A percentile compares a stretch with the other conserved stretches of the same genome.
Conservation (phyloP, 495 filamentous ascomycete genomes). For the Hypoxylon rickii region DNA sequence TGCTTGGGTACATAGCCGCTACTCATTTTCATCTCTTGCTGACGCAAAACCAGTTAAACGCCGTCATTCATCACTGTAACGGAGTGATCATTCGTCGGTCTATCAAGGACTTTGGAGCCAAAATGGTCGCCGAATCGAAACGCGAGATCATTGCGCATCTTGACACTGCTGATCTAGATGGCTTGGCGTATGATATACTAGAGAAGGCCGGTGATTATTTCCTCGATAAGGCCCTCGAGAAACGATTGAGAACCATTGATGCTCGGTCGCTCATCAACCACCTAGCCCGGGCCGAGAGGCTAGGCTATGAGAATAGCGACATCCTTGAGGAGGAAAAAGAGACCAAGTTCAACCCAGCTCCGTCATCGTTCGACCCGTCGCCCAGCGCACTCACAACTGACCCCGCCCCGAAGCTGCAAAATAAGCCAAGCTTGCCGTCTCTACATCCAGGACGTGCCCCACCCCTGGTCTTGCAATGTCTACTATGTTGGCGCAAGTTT, state of each 20-base stretch:
- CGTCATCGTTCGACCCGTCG: constrained; percentile 18
- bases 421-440: not conserved
- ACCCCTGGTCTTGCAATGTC: constrained; percentile 40
- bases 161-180: constrained; percentile 41
- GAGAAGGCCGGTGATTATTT: constrained; percentile 50
- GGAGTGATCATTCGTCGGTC: constrained; percentile 45
- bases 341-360: constrained; percentile 24
- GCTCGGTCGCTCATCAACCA: constrained; percentile 54
- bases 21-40: not conserved
- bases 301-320: constrained; percentile 53
- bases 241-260: constrained; percentile 52
- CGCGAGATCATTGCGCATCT: constrained; percentile 47
- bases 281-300: constrained; percentile 53
- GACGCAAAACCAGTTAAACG: constrained; percentile 46
- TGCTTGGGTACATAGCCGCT: not conserved
- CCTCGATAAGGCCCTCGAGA: constrained; percentile 51
- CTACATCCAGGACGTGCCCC: not conserved
- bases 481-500: constrained; percentile 48
- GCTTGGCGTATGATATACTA: constrained; percentile 46
- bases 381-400: constrained; percentile 1
- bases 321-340: constrained; percentile 43
- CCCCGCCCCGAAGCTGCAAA: not conserved
- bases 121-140: constrained; percentile 49
- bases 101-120: constrained; percentile 49
- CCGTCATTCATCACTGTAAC: constrained; percentile 48